Evolutionary conservation across 1,284 basidiomycete species (phyloP).

Genomic region (Cryptococcus sp.): DNA sequence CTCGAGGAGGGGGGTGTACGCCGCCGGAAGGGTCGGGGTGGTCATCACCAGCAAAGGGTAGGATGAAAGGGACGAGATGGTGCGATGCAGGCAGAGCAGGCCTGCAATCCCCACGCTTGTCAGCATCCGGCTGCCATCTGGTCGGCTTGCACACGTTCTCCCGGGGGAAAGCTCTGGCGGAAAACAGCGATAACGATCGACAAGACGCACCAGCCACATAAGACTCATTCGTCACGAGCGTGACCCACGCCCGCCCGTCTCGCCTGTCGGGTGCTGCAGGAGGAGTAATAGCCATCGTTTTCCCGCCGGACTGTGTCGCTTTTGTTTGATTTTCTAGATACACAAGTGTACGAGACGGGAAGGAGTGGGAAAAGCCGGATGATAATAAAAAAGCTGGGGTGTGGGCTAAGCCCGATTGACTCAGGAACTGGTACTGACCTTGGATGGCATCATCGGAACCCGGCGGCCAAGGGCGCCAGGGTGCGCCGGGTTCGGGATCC

Average conservation of each 20-base stretch:
- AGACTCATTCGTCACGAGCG: constrained; percentile 61
- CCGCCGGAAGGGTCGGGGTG: constrained; percentile 60
- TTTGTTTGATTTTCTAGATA: no score
- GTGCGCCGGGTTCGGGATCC: no score
- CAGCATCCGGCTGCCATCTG: neutral
- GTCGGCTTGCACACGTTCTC: neutral
- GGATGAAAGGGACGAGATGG: constrained; percentile 62
- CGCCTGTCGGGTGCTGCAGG: neutral
- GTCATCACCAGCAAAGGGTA: constrained; percentile 82
- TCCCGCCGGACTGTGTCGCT: no score
- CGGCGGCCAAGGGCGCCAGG: no score
- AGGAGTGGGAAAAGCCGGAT: no score
- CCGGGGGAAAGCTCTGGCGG: neutral
- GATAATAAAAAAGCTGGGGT: no score
- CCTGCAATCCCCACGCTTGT: constrained; percentile 25
- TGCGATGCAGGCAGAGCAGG: constrained; percentile 65
- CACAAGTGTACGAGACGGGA: no score
- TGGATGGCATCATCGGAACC: no score
- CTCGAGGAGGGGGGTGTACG: constrained; percentile 57
- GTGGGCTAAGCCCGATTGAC: no score
- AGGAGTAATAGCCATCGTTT: neutral
- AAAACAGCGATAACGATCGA: neutral
- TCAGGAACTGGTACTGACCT: no score
- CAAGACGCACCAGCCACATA: constrained; percentile 59
- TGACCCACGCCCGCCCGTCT: constrained; percentile 55